Evolutionary conservation across 192 early-diverging fungal species (phyloP).

Genomic region (Coemansia sp.): DNA sequence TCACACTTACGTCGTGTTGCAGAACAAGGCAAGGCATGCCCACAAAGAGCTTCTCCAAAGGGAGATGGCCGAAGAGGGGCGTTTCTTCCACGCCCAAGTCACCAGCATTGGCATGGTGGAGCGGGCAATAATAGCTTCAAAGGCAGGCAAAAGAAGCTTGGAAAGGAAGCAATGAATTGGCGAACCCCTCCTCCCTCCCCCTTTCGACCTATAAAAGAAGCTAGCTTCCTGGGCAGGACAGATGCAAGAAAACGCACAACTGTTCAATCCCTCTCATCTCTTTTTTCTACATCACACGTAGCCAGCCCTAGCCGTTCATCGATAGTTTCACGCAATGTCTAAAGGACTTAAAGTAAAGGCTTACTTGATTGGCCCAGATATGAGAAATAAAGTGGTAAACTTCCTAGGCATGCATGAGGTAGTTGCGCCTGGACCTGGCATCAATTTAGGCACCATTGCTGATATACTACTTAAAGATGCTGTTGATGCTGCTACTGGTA

Average conservation of each 20-base stretch:
- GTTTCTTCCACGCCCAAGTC: background rate
- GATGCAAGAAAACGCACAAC: background rate
- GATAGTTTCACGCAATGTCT: no score
- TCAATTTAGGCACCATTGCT: no score
- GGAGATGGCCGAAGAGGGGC: background rate
- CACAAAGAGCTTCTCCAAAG: background rate
- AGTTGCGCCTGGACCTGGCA: no score
- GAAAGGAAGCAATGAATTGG: background rate
- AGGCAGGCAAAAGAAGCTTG: background rate
- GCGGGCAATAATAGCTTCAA: background rate
- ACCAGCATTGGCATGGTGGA: background rate
- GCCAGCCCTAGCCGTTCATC: no score
- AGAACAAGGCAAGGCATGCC: background rate
- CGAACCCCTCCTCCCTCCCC: background rate
- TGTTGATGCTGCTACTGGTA: no score
- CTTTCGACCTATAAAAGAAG: background rate
- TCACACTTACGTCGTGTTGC: background rate
- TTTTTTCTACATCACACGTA: no score
- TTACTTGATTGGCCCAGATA: no score
- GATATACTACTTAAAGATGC: no score
- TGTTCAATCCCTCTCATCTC: no score
- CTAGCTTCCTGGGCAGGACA: background rate
- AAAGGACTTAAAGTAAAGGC: no score
- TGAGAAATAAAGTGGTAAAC: no score
- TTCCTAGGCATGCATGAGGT: no score